Conservation (phyloP, 208 protist species). For the Kentomonas sorsogonicus region DNA sequence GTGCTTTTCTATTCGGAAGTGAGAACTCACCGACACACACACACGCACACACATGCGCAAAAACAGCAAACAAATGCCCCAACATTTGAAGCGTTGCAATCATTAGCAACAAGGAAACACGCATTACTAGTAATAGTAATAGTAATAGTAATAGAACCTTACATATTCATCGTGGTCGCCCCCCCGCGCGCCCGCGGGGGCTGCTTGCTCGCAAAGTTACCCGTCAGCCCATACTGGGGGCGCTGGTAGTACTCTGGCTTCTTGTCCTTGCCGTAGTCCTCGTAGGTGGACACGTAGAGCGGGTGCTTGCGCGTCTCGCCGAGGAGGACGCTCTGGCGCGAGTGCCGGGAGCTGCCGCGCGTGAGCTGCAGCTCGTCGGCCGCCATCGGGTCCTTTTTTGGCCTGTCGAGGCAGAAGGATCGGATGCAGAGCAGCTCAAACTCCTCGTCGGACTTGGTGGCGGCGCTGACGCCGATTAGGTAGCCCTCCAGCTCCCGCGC, state of each 20-base stretch:
- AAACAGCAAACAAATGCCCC: neutral
- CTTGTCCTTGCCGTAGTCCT: slow-evolving; percentile 63
- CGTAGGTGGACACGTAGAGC: slow-evolving; percentile 62
- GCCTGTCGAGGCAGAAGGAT: slow-evolving; percentile 76
- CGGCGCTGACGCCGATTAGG: slow-evolving; percentile 53
- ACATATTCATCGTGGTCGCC: slow-evolving; percentile 89
- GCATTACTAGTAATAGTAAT: neutral
- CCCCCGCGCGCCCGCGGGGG: slow-evolving; percentile 25
- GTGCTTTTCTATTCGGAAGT: no score
- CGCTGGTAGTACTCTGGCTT: slow-evolving; percentile 15
- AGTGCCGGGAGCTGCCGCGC: slow-evolving; percentile 27
- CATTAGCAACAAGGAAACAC: slow-evolving; percentile 1
- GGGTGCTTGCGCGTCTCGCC: slow-evolving; percentile 44
- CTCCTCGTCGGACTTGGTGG: slow-evolving; percentile 47
- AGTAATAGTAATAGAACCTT: no score
- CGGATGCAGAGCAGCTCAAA: slow-evolving; percentile 84
- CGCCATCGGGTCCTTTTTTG: slow-evolving; percentile 27
- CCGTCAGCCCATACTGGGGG: slow-evolving; percentile 39
- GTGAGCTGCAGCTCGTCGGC: slow-evolving; percentile 25
- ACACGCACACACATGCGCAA: neutral
- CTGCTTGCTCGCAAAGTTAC: slow-evolving; percentile 70
- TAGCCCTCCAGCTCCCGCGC: slow-evolving; percentile 63
- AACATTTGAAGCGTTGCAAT: neutral
- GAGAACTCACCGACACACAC: neutral
- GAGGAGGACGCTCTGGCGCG: slow-evolving; percentile 41